phyloP scores from a whole-genome alignment of 257 asterid species.

The Nicotiana noctiflora region DNA sequence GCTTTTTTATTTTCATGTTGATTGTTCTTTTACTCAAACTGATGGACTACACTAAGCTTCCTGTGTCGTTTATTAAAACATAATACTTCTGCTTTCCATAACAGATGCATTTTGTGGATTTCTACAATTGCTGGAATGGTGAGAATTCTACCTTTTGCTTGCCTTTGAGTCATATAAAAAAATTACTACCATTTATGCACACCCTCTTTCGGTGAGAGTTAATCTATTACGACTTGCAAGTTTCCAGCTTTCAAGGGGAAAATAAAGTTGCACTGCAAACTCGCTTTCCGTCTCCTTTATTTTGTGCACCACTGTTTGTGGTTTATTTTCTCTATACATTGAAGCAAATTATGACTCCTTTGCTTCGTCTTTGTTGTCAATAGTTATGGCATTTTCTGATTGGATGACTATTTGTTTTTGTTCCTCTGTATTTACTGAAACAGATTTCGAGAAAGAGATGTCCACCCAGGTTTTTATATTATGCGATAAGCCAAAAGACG shows the following conservation, averaged over 20 bases:
- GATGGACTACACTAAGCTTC: neutral
- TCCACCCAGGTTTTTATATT: slow-evolving; percentile 86
- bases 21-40: neutral
- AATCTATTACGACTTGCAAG: neutral
- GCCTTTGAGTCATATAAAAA: neutral
- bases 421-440: slow-evolving; percentile 1
- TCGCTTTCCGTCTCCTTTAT: neutral
- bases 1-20: neutral
- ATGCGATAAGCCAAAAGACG: slow-evolving; percentile 70
- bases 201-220: neutral
- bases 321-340: neutral
- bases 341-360: neutral
- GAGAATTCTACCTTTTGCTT: slow-evolving; percentile 7
- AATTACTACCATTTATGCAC: too few relatives aligned
- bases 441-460: slow-evolving; percentile 67
- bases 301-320: neutral
- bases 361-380: neutral
- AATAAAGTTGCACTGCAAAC: neutral
- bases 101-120: slow-evolving; percentile 92
- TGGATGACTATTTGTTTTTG: neutral
- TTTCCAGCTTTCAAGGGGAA: neutral
- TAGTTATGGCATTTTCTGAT: neutral
- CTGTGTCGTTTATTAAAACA: too few relatives aligned
- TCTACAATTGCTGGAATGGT: slow-evolving; percentile 98
- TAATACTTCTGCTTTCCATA: neutral